These are phyloP conservation scores for Vitis amurensis DNA, from an alignment of 164 flowering plant species.

Conservation along the genomic window DNA sequence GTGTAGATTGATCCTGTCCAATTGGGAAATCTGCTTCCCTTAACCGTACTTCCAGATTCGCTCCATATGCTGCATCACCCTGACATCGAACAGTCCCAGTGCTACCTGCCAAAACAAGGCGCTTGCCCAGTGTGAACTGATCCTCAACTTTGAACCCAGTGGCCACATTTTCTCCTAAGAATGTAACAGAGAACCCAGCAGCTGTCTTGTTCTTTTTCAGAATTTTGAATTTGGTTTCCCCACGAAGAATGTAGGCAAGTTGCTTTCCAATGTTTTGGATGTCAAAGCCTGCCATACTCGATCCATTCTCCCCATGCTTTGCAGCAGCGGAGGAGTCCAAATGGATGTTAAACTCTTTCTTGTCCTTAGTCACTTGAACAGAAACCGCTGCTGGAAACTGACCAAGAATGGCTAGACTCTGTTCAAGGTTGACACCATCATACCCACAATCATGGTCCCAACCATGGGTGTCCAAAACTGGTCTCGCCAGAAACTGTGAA, in stretches of 20 bases:
- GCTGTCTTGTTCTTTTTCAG: constrained; percentile 76
- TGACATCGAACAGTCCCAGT: constrained; percentile 78
- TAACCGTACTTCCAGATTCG: constrained; percentile 77
- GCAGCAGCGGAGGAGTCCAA: constrained; percentile 82
- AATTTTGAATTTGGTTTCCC: constrained; percentile 80
- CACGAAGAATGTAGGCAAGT: constrained; percentile 74
- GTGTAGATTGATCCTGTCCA: constrained; percentile 79
- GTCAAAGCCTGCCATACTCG: constrained; percentile 85
- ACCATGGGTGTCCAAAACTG: constrained; percentile 86
- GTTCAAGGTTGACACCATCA: constrained; percentile 88
- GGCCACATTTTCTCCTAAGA: constrained; percentile 82
- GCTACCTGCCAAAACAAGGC: constrained; percentile 67
- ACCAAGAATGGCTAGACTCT: constrained; percentile 56
- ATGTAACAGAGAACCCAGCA: constrained; percentile 76
- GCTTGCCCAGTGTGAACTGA: constrained; percentile 71
- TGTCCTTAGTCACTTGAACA: constrained; percentile 84
- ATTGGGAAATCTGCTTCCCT: constrained; percentile 77
- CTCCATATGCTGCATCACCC: constrained; percentile 82
- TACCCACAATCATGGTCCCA: constrained; percentile 99
- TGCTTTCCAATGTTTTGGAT: constrained; percentile 84
- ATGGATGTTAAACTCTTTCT: constrained; percentile 89
- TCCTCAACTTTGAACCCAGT: constrained; percentile 85
- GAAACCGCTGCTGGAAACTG: constrained; percentile 63
- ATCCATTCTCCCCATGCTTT: constrained; percentile 76
- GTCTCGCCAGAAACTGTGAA: constrained; percentile 84